Percentiles rank a stretch among this genome's conserved stretches.
Evolutionary conservation across 306 rosid species (phyloP).

Genomic region (Cicer chorassanicum): DNA sequence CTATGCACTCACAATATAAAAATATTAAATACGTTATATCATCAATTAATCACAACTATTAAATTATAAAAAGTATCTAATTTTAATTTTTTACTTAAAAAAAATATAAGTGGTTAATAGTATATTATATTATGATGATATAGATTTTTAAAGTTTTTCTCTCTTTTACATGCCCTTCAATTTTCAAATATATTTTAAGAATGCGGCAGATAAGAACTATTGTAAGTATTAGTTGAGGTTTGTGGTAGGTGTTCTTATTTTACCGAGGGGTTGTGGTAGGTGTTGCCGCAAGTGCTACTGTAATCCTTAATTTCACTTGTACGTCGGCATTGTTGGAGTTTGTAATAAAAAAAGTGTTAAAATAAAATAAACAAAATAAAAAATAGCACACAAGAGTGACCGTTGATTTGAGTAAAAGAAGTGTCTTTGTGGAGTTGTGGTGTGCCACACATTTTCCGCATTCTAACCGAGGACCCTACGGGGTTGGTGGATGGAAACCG

Average conservation of each 20-base stretch:
- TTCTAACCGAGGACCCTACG: constrained; percentile 8
- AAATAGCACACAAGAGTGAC: constrained; percentile 4
- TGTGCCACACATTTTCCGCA: background rate
- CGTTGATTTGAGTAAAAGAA: background rate
- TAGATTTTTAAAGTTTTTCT: too few relatives aligned
- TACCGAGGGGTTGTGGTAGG: background rate
- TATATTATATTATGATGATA: too few relatives aligned
- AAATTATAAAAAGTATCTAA: too few relatives aligned
- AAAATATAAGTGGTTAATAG: too few relatives aligned
- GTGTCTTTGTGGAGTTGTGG: background rate
- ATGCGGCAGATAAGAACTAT: background rate
- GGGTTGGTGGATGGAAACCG: constrained; percentile 40
- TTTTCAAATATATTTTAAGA: background rate
- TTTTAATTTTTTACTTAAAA: too few relatives aligned
- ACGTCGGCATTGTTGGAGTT: background rate
- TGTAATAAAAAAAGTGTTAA: background rate
- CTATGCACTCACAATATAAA: too few relatives aligned
- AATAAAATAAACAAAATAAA: constrained; percentile 11
- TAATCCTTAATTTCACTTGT: background rate
- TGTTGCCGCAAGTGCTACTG: background rate
- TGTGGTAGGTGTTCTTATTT: constrained; percentile 2
- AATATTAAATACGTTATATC: too few relatives aligned
- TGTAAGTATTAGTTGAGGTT: background rate
- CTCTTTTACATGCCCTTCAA: too few relatives aligned
- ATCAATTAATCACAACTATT: too few relatives aligned